Percentiles rank a stretch among this genome's conserved stretches.
These are phyloP conservation scores for Fusarium ramigenum DNA, from an alignment of 2,329 filamentous ascomycete genomes.

Conservation along the genomic window DNA sequence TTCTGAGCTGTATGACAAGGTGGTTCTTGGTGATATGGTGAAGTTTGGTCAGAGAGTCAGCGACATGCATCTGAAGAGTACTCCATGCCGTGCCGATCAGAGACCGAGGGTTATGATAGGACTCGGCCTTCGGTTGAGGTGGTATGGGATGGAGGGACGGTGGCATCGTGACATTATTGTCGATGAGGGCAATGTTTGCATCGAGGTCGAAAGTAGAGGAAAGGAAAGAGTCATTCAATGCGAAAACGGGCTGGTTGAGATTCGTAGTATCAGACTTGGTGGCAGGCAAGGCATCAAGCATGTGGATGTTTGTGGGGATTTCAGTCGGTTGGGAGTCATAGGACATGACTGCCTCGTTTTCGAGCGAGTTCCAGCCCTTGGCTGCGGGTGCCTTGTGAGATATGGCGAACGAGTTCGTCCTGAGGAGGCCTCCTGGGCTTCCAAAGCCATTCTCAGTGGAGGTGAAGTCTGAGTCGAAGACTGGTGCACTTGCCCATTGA, in stretches of 20 bases:
- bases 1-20: conserved; percentile 53
- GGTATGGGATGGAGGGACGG: conserved; percentile 17
- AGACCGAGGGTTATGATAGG: conserved; percentile 38
- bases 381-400: conserved; percentile 37
- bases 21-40: conserved; percentile 51
- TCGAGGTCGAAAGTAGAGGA: conserved; percentile 48
- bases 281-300: conserved; percentile 44
- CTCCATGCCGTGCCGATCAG: conserved; percentile 58
- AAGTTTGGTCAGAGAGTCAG: conserved; percentile 56
- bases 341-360: conserved; percentile 43
- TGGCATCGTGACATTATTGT: conserved; percentile 40
- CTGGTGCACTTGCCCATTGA: conserved; percentile 53
- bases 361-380: conserved; percentile 37
- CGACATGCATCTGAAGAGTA: conserved; percentile 57
- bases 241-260: conserved; percentile 50
- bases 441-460: conserved; percentile 56
- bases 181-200: conserved; percentile 51
- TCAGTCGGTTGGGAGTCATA: conserved; percentile 51
- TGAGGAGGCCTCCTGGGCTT: conserved; percentile 47
- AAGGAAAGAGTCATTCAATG: conserved; percentile 48
- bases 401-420: conserved; percentile 34
- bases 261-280: conserved; percentile 43
- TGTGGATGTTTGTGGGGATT: conserved; percentile 55
- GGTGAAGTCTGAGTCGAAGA: conserved; percentile 55
- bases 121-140: conserved; percentile 41